phyloP scores from a whole-genome alignment of 225 moss, liverwort and hornwort genomes.

The Bryum argenteum region DNA sequence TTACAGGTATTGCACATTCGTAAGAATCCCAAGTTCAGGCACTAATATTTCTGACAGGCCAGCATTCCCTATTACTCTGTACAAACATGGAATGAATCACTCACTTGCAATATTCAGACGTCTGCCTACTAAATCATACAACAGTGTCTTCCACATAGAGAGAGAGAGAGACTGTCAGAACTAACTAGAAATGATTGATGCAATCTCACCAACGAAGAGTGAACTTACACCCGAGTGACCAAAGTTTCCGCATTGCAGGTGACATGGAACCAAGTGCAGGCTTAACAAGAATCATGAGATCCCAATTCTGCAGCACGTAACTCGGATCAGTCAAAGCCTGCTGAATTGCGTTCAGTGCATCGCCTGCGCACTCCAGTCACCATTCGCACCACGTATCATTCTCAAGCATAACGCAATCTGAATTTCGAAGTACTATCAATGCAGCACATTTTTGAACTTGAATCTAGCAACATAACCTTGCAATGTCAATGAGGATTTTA shows the following conservation, averaged over 20 bases:
- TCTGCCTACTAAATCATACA: slow-evolving; percentile 8
- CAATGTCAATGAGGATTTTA: background rate
- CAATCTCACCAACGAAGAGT: slow-evolving; percentile 26
- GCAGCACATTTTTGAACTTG: no score
- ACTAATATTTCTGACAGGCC: slow-evolving; percentile 59
- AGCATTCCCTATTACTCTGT: slow-evolving; percentile 73
- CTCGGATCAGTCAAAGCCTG: slow-evolving; percentile 60
- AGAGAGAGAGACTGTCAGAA: background rate
- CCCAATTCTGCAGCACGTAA: slow-evolving; percentile 96
- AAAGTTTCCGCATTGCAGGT: slow-evolving; percentile 73
- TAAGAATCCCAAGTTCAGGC: slow-evolving; percentile 53
- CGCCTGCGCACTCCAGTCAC: slow-evolving; percentile 75
- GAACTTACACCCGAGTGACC: no score
- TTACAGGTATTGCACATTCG: slow-evolving; percentile 64
- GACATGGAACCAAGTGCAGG: slow-evolving; percentile 99
- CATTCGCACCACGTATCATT: slow-evolving; percentile 25
- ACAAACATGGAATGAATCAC: slow-evolving; percentile 23
- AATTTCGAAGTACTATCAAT: slow-evolving; percentile 5
- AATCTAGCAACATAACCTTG: no score
- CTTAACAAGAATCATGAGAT: slow-evolving; percentile 78
- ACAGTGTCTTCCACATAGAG: background rate
- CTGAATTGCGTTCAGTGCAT: slow-evolving; percentile 68
- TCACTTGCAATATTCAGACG: background rate
- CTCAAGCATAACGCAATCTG: slow-evolving; percentile 4
- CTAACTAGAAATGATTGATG: slow-evolving; percentile 9